Conservation (phyloP, 495 filamentous ascomycete species). For the Neurospora sp. region DNA sequence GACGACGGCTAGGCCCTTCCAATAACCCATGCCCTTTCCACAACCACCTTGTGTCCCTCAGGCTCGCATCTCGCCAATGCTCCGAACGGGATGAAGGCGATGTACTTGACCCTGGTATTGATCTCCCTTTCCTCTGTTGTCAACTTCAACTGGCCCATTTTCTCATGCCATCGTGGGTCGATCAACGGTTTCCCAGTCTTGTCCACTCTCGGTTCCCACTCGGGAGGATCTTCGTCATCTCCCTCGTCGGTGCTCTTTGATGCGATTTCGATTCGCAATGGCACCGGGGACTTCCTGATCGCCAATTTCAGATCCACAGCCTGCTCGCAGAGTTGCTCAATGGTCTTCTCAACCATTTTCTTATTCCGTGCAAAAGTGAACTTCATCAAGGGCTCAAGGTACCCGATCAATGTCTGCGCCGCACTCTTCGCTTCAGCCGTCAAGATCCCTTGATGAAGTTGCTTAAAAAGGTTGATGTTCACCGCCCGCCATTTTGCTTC, state of each 20-base stretch:
- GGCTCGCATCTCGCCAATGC: slow-evolving; percentile 3
- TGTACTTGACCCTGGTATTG: neutral
- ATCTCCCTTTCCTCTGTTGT: neutral
- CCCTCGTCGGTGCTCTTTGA: neutral
- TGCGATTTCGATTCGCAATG: slow-evolving; percentile 6
- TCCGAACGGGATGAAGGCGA: slow-evolving; percentile 6
- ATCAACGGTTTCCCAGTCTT: neutral
- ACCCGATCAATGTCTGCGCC: neutral
- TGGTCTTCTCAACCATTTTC: neutral
- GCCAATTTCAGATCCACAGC: slow-evolving; percentile 9
- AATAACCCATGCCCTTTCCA: neutral
- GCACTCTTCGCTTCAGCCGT: neutral
- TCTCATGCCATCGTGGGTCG: neutral
- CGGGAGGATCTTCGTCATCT: neutral
- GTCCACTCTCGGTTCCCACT: slow-evolving; percentile 2
- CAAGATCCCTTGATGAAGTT: neutral
- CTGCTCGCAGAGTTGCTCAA: slow-evolving; percentile 4
- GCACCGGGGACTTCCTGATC: neutral
- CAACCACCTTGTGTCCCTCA: neutral
- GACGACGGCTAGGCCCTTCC: neutral
- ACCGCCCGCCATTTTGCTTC: neutral
- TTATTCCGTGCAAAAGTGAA: neutral
- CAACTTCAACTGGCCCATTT: neutral
- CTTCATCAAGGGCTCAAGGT: neutral
- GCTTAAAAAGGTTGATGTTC: neutral